phyloP scores from a whole-genome alignment of 352 stramenopile genomes.

The Phytophthora boehmeriae region DNA sequence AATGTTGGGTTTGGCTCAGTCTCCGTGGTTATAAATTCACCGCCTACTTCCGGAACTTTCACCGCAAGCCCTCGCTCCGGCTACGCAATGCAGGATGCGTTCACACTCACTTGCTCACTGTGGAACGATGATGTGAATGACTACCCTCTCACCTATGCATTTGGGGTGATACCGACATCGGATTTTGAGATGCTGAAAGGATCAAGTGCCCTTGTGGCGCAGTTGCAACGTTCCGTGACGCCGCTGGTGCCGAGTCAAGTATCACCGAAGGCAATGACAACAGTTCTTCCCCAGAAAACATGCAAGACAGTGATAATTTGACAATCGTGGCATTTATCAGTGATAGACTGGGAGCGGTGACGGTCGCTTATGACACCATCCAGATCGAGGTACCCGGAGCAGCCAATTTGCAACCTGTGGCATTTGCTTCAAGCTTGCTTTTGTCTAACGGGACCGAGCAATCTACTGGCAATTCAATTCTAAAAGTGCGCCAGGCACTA shows the following conservation, averaged over 20 bases:
- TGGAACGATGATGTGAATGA: conserved; percentile 71
- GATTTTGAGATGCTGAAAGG: conserved; percentile 27
- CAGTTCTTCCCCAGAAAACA: conserved; percentile 49
- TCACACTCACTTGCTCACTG: conserved; percentile 51
- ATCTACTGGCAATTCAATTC: conserved; percentile 23
- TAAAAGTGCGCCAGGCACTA: conserved; percentile 43
- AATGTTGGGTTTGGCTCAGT: conserved; percentile 60
- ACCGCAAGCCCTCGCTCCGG: conserved; percentile 47
- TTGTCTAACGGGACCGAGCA: conserved; percentile 9
- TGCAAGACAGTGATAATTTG: conserved; percentile 38
- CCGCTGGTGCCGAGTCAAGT: conserved; percentile 51
- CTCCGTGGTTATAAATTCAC: conserved; percentile 60
- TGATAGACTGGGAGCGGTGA: conserved; percentile 44
- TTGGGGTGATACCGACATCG: conserved; percentile 47
- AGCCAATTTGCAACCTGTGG: conserved; percentile 39
- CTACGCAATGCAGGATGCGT: conserved; percentile 58
- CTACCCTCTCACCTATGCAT: conserved; percentile 67
- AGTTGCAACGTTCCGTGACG: conserved; percentile 36
- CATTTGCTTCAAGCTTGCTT: conserved; percentile 48
- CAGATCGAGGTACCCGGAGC: conserved; percentile 43
- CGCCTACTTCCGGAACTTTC: conserved; percentile 60
- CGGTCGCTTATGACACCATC: conserved; percentile 44
- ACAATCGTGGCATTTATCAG: conserved; percentile 65
- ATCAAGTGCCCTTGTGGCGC: conserved; percentile 22
- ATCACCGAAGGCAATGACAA: conserved; percentile 33